A percentile compares a stretch with the other conserved stretches of the same genome.
phyloP scores from a whole-genome alignment of 106 monocot species.

The Ottelia alismoides region DNA sequence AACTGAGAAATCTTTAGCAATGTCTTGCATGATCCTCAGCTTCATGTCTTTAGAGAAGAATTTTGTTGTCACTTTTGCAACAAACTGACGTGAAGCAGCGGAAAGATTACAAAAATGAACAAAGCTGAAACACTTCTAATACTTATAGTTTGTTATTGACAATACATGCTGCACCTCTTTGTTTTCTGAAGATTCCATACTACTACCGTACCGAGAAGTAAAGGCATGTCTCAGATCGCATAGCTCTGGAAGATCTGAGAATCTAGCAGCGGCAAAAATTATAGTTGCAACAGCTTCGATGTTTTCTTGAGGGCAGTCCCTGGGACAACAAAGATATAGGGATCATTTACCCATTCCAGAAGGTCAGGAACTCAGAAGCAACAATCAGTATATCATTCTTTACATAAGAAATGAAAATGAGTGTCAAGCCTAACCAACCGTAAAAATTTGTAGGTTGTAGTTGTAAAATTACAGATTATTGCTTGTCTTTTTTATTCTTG shows the following conservation, averaged over 20 bases:
- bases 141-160: not conserved
- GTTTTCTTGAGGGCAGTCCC: constrained; percentile 70
- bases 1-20: constrained; percentile 50
- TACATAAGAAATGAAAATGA: too few species aligned
- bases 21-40: constrained; percentile 51
- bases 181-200: constrained; percentile 42
- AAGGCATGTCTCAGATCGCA: constrained; percentile 50
- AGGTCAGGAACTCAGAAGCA: too few species aligned
- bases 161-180: constrained; percentile 34
- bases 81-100: constrained; percentile 14
- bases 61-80: constrained; percentile 42
- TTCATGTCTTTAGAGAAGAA: constrained; percentile 52
- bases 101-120: not conserved
- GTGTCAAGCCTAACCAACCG: too few species aligned
- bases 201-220: constrained; percentile 38
- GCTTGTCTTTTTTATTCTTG: too few species aligned
- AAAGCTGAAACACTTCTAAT: not conserved
- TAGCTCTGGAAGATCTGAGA: constrained; percentile 77
- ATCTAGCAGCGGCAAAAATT: constrained; percentile 85
- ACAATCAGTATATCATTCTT: too few species aligned
- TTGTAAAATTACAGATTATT: too few species aligned
- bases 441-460: too few species aligned
- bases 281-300: constrained; percentile 66
- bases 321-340: constrained; percentile 13
- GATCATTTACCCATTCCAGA: too few species aligned